These are phyloP conservation scores for Lasiodiplodia sp. DNA, from an alignment of 2,329 filamentous ascomycete genomes.

Conservation along the genomic window DNA sequence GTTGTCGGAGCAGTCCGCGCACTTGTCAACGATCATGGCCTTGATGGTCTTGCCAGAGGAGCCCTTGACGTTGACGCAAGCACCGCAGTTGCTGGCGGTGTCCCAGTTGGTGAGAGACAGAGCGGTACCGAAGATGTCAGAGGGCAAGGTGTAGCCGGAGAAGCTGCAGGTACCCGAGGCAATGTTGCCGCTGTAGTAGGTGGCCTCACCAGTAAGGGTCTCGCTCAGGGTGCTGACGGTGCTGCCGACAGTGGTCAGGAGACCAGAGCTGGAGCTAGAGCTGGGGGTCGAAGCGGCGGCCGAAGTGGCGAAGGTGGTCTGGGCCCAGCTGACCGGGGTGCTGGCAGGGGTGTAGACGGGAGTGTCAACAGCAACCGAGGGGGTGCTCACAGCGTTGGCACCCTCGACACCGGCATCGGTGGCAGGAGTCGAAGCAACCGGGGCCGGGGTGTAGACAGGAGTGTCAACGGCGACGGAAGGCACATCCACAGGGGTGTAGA, in stretches of 20 bases:
- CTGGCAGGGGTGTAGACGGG: not conserved
- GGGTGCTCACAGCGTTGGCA: not conserved
- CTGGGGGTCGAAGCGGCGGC: conserved; percentile 5
- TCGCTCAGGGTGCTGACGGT: conserved; percentile 9
- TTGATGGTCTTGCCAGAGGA: conserved; percentile 65
- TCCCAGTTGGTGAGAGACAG: conserved; percentile 67
- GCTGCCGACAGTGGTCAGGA: not conserved
- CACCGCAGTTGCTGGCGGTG: conserved; percentile 64
- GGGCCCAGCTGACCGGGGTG: not conserved
- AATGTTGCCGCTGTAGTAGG: conserved; percentile 51
- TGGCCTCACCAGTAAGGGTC: conserved; percentile 40
- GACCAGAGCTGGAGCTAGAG: conserved; percentile 13
- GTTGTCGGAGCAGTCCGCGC: conserved; percentile 61
- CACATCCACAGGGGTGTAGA: not conserved
- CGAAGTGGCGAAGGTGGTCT: conserved; percentile 8
- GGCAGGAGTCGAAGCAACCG: not conserved
- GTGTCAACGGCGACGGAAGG: conserved; percentile 1
- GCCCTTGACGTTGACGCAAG: conserved; percentile 67
- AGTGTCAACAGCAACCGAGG: not conserved
- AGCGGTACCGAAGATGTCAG: conserved; percentile 67
- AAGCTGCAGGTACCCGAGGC: conserved; percentile 70
- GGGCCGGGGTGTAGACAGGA: conserved; percentile 11
- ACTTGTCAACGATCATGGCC: conserved; percentile 70
- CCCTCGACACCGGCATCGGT: not conserved
- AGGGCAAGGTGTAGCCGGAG: conserved; percentile 67